Base-by-base conservation (phyloP, 202 grass and related monocot species). In the Brachypodium distachyon region DNA sequence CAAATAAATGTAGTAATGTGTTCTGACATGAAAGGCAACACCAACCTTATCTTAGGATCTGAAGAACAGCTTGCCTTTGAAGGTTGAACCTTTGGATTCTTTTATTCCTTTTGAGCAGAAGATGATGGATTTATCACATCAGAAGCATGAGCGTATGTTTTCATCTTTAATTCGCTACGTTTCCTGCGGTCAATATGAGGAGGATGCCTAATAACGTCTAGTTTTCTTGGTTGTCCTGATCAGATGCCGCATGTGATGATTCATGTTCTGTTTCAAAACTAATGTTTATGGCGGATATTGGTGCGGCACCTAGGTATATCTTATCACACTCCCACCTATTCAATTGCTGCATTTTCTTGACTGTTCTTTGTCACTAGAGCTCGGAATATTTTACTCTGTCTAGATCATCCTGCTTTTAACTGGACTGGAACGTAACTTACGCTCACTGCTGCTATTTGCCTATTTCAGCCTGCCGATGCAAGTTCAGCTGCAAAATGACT, bases 221-320 rank as follows among this genome's bases (percentile, higher is more conserved):
- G 61, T 47, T 42, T 76, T 56, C 3, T 72, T 81, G 4, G 17
- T 47, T 78, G 5, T 63, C 12, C 14, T 76, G 63, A 57, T 44
- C 83, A 86, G 87, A 82, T 67, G 67, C 25, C 23, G 37, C 19
- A 28, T 67, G 38, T 4, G 56, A 90, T 4, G 79, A 82, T 54
- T 90, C 80, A 40, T 63, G 40, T 39, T 80, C 85, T 55, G 46
- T 83, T 5, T 83, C 82, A 54, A 86, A 88, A 70, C 13, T 84
- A 79, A 67, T 91, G 82, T 76, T 88, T 28, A 85, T 72, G 58
- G 88, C 86, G 50, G 92, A 88, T 60, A 79, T 87, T 37, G 72
- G 71, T 3, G 61, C 67, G 44, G 52, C 68, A 18, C 50, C 76
- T 28, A 83, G 79, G 92, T 91, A 79, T 77, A 57, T 56, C 25